Base-by-base conservation (phyloP, 768 basidiomycete genomes). In the Tulasnella sp. region DNA sequence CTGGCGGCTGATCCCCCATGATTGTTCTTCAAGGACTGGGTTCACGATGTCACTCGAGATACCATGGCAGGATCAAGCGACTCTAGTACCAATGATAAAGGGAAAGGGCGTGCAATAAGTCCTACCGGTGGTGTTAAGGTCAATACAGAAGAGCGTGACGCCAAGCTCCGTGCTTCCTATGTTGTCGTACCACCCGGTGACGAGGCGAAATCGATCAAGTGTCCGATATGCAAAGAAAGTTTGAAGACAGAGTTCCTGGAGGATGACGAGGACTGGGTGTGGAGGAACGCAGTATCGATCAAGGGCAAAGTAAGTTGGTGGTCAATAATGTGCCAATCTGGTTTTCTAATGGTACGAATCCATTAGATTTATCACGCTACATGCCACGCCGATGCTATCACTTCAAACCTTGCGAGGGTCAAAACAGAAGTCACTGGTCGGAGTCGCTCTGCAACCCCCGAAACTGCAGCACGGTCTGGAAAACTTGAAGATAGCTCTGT, bases 241-340 rank as follows among this genome's bases (percentile, higher is more conserved):
- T 77, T 97, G 70, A 88, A 90, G 75, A 81, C 84, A 64, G 94
- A 96, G 74, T 98, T 88, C 69, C 71, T 84, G 59, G 92, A 97
- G 68, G 93, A 96, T 49, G 92, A 93, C 62, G 94, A 97, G 73
- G 94, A 96, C 62, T 98, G 93, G 93, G 86, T 96, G 11, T 99
- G 92, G 92, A 81, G 79, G 68, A 94, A 99, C 67, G 91, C 93
- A 0, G 76, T 90, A 19, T 80, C 77, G 70, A 83, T 84, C 62
- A 89, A 94, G 63, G 87, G 86, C 59, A 80, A 80, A 75, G 92
- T 92, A 51, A 64, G 69, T 41, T 49, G 25, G 15, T 17, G 51
- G 19, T 15, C 1, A 2, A 69, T 56, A 83, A 73, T n/a, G 24
- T 43, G 52, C 19, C 5, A 55, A 41, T 21, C n/a, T 3, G n/a